Evolutionary conservation across 257 asterid genomes (phyloP).

Genomic region (Ballota nigra): DNA sequence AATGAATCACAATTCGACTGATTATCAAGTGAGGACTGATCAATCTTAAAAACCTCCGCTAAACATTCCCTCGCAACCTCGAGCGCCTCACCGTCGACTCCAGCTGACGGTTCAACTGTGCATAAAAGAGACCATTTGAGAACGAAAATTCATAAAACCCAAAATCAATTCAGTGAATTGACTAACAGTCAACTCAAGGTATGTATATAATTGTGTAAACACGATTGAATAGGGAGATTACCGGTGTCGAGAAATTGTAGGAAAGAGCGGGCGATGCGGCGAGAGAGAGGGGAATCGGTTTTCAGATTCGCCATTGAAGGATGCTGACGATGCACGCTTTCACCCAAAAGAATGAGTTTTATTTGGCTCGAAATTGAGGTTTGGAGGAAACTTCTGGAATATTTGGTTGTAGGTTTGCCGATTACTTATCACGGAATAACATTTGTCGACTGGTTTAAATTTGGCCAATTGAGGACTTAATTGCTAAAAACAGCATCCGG

Average conservation of each 20-base stretch:
- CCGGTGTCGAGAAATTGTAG: constrained; percentile 70
- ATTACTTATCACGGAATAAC: too few species aligned
- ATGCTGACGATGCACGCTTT: constrained; percentile 8
- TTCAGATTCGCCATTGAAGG: constrained; percentile 55
- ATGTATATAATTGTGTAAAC: not conserved
- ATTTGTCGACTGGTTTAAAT: too few species aligned
- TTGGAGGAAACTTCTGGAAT: not conserved
- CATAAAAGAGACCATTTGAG: not conserved
- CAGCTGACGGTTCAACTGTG: constrained; percentile 71
- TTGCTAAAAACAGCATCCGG: too few species aligned
- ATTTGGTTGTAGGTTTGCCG: not conserved
- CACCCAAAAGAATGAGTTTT: not conserved
- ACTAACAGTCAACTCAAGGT: constrained; percentile 7
- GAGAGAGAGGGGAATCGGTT: constrained; percentile 72
- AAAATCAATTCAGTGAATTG: constrained; percentile 16
- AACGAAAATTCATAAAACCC: not conserved
- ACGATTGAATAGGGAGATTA: constrained; percentile 15
- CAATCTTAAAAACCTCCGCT: constrained; percentile 68
- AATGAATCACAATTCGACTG: constrained; percentile 44
- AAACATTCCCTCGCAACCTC: constrained; percentile 81
- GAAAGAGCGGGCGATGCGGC: constrained; percentile 71
- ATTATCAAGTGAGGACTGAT: constrained; percentile 41
- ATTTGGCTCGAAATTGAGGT: constrained; percentile 14
- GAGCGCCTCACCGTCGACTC: constrained; percentile 64
- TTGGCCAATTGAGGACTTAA: too few species aligned